Evolutionary conservation across 1,284 basidiomycete species (phyloP), one percentile per base, ranked within the genome.

Genomic region (Fistulinella cinereoalba): DNA sequence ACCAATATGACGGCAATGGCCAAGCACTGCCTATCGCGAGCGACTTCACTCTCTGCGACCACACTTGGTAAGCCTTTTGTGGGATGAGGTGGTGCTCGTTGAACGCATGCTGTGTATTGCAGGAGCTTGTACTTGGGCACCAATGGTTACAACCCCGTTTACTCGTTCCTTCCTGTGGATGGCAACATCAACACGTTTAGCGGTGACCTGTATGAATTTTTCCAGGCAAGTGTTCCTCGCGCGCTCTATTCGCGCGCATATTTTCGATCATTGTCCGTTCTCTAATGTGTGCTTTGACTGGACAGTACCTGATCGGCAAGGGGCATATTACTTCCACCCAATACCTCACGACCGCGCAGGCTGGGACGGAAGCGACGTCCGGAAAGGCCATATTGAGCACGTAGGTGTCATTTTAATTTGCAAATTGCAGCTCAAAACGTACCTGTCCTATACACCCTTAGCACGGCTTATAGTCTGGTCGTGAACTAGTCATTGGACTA

Each of bases 101-200:
- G n/a, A 6, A 11, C 11, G 16, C 37, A 11, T 29, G 23, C 37
- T 9, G 6, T 21, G 25, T 28, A 25, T 44, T n/a, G 15, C 12
- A 79, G 77, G 81, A 70, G 83, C 58, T 54, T 85, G 40, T 82
- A 81, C 66, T 65, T 44, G 27, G 82, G 82, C 18, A 72, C 66
- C 19, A 85, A 85, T 57, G 77, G 77, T 34, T 59, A 71, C 16
- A 85, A 84, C 66, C 64, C 71, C 13, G 83, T 85, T 4, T 84
- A 72, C 62, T 83, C 83, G 4, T 85, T 82, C 75, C 68, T 85
- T 19, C 75, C 76, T 12, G 63, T 68, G 3, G 66, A 62, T 47
- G 75, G 73, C 0, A 62, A 63, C 10, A 65, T 81, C 55, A 68
- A 66, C 3, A 72, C 62, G 57, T 85, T 85, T 67, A 76, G 66